Percentiles rank a stretch among this genome's conserved stretches.
phyloP scores from a whole-genome alignment of 495 filamentous ascomycete genomes.

The Lasiosphaeria miniovina region DNA sequence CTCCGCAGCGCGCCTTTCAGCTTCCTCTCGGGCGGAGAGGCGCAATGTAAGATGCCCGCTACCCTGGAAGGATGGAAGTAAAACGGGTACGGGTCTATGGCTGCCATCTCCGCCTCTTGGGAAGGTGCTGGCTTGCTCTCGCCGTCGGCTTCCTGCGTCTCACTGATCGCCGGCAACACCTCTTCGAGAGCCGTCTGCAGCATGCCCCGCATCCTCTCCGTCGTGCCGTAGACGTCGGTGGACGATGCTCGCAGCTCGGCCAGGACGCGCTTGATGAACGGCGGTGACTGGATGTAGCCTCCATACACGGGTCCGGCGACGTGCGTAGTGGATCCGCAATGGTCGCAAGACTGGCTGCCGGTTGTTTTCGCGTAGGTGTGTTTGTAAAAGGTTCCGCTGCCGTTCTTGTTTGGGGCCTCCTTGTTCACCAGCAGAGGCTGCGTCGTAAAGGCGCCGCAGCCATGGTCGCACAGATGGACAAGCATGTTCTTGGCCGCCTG shows the following conservation, averaged over 20 bases:
- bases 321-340: conserved; percentile 85
- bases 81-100: conserved; percentile 72
- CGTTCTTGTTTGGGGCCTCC: conserved; percentile 61
- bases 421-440: conserved; percentile 71
- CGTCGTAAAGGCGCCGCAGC: conserved; percentile 83
- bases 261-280: conserved; percentile 76
- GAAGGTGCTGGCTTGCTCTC: conserved; percentile 23
- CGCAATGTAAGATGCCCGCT: conserved; percentile 69
- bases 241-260: conserved; percentile 60
- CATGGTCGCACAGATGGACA: conserved; percentile 83
- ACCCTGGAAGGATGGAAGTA: conserved; percentile 75
- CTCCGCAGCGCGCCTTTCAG: conserved; percentile 76
- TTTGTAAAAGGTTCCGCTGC: conserved; percentile 66
- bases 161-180: conserved; percentile 31
- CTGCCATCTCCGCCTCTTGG: conserved; percentile 50
- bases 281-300: conserved; percentile 78
- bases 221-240: conserved; percentile 68
- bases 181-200: conserved; percentile 84
- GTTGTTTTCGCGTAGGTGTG: conserved; percentile 67
- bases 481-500: conserved; percentile 86
- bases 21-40: conserved; percentile 66
- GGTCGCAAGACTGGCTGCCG: conserved; percentile 59
- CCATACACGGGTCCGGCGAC: conserved; percentile 92
- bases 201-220: conserved; percentile 84
- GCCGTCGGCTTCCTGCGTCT: conserved; percentile 2